These are phyloP conservation scores for Cucurbita maxima DNA, from an alignment of 306 rosid species.

Conservation along the genomic window DNA sequence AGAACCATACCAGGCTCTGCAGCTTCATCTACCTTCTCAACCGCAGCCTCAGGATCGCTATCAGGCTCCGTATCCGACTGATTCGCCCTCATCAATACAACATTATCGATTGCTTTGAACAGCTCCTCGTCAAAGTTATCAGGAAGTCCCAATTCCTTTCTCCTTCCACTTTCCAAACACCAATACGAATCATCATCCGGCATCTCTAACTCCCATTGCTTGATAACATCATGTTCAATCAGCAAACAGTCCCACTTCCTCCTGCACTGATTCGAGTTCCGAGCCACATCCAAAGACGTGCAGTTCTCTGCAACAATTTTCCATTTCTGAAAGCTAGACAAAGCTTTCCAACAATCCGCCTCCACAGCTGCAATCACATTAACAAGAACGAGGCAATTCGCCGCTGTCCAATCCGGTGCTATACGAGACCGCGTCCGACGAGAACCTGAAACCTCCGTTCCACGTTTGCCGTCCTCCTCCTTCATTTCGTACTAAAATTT, in stretches of 20 bases:
- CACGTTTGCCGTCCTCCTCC: neutral
- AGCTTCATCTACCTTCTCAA: constrained; percentile 22
- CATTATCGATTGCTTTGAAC: constrained; percentile 24
- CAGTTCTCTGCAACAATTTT: constrained; percentile 41
- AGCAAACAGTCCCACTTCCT: constrained; percentile 53
- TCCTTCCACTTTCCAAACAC: constrained; percentile 18
- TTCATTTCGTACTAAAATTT: constrained; percentile 7
- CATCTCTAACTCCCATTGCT: neutral
- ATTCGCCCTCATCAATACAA: constrained; percentile 26
- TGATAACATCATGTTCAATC: constrained; percentile 2
- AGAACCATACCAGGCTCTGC: constrained; percentile 37
- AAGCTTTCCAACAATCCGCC: constrained; percentile 37
- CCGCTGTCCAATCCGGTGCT: constrained; percentile 48
- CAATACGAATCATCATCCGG: constrained; percentile 13
- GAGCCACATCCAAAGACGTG: constrained; percentile 32
- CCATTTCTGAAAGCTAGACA: constrained; percentile 49
- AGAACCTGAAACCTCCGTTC: neutral
- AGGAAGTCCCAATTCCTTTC: constrained; percentile 27
- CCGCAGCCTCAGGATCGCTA: constrained; percentile 33
- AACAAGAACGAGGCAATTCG: constrained; percentile 45
- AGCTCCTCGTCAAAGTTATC: constrained; percentile 36
- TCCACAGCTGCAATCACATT: constrained; percentile 68
- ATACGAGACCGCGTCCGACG: constrained; percentile 54
- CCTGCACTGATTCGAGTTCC: constrained; percentile 45
- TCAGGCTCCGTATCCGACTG: constrained; percentile 33